Base-by-base conservation (phyloP, 192 early-diverging fungal genomes). In the Entomortierella chlamydospora region DNA sequence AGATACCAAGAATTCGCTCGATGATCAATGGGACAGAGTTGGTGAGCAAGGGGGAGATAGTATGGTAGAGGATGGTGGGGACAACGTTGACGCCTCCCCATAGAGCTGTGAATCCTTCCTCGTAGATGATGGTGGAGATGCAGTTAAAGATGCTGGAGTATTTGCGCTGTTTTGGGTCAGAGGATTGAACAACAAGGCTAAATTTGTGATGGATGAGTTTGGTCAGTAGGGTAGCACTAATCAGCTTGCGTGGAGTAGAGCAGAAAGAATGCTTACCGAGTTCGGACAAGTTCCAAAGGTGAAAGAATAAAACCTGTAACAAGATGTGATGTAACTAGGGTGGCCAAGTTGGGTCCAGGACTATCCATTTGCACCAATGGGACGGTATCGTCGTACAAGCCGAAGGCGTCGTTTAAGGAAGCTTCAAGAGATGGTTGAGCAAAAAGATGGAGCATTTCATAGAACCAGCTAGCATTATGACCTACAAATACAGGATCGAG, bases 261-360 rank as follows among this genome's bases (percentile, higher is more conserved):
- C 4, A n/a, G 47, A 50, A 50, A 50, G 47, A 59, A 59, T 54
- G 65, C 60, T 49, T 87, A 95, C 93, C 95, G 78, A 25, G 97
- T 98, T 49, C 91, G 89, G 54, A 94, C 88, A 17, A 98, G 83
- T 67, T 99, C 98, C 51, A 99, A 82, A 4, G 98, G 98, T 64
- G 93, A 94, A 50, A 99, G 86, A 41, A 94, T 39, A 61, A 92
- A 84, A 9, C 96, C 96, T 7, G 93, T 90, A 25, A 94, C 69
- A 0, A 93, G 77, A 77, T 93, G 88, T 17, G 93, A 93, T 2
- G 86, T 78, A 1, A 97, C 87, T 51, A 92, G 70, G 1, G 98
- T 98, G 13, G 88, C 83, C 15, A 91, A 61, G 42, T 89, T 90
- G 34, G 90, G 87, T 6, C 83, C 89, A 52, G 72, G 84, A 70